Percentiles rank a stretch among this genome's conserved stretches.
phyloP scores from a whole-genome alignment of 2,329 filamentous ascomycete species.

The Fusarium luffae region DNA sequence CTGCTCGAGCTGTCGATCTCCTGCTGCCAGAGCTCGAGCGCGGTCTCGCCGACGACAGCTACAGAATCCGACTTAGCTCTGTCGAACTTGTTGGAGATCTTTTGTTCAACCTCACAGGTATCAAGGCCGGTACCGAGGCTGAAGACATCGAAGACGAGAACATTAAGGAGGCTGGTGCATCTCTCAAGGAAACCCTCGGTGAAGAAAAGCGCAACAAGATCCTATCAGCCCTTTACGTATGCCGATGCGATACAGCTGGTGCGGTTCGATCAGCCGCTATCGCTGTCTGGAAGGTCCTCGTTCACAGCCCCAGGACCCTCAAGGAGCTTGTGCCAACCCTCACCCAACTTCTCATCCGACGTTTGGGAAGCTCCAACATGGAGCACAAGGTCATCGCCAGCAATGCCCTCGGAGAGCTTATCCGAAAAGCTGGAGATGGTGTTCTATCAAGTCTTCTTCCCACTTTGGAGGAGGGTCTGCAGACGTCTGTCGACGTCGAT shows the following conservation, averaged over 20 bases:
- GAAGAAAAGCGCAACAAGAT: conserved; percentile 98
- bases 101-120: conserved; percentile 96
- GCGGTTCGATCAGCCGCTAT: conserved; percentile 91
- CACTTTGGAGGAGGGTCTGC: conserved; percentile 90
- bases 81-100: conserved; percentile 97
- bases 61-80: conserved; percentile 97
- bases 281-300: conserved; percentile 95
- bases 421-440: conserved; percentile 94
- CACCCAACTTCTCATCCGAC: conserved; percentile 92
- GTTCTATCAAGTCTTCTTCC: conserved; percentile 89
- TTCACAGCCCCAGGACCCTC: conserved; percentile 89
- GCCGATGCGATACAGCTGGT: conserved; percentile 94
- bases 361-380: conserved; percentile 94
- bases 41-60: conserved; percentile 95
- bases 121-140: conserved; percentile 80
- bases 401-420: conserved; percentile 95
- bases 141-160: conserved; percentile 83
- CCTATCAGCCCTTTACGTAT: conserved; percentile 96
- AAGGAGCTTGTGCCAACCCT: conserved; percentile 96
- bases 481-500: conserved; percentile 88
- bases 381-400: conserved; percentile 99
- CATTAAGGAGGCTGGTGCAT: conserved; percentile 87
- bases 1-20: conserved; percentile 91
- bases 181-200: conserved; percentile 92
- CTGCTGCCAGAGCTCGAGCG: conserved; percentile 94